Base-by-base conservation (phyloP, 2,329 filamentous ascomycete species). In the Hypoxylon sp. region DNA sequence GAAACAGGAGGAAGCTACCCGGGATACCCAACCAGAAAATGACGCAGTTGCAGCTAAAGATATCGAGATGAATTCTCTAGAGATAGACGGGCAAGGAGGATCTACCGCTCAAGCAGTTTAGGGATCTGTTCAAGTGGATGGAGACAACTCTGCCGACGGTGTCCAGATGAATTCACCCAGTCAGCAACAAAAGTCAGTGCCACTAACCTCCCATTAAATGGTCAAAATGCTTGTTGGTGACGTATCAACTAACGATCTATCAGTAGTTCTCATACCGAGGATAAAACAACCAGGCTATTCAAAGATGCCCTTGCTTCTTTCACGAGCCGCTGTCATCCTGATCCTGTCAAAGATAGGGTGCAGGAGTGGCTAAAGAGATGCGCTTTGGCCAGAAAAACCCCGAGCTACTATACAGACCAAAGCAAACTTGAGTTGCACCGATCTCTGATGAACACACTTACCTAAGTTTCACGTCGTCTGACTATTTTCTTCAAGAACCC, bases 161-260 rank as follows among this genome's bases (percentile, higher is more conserved):
- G 52, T 72, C 32, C 46, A 67, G 55, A 72, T 67, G 54, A 72
- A 73, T 50, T 52, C 68, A 14, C 62, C 70, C 19, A 60, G 64
- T 29, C 62, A 74, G 51, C 56, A 67, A 43, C 60, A 63, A 34
- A 74, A 70, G 67, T 73, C 71, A 16, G 68, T 69, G 8, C 67
- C 72, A 11, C 69, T 68, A 19, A 43, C 48, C 41, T 66, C 70
- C 37, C 53, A 34, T 9, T 64, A 67, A 45, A 47, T 57, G 50
- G 41, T 16, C 12, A 48, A 59, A 41, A 23, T 25, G 27, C 27
- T 52, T 30, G 9, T 19, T 39, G 19, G 16, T 12, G 23, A 37
- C 11, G 16, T n/a, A 16, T 19, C 37, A 51, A 39, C 59, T 58
- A 39, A 51, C 21, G 30, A 19, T 43, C 34, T 14, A 48, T 39